Evolutionary conservation across 805 yeast species (phyloP), one percentile per base, ranked within the genome.

Genomic region (Spathaspora boniae): DNA sequence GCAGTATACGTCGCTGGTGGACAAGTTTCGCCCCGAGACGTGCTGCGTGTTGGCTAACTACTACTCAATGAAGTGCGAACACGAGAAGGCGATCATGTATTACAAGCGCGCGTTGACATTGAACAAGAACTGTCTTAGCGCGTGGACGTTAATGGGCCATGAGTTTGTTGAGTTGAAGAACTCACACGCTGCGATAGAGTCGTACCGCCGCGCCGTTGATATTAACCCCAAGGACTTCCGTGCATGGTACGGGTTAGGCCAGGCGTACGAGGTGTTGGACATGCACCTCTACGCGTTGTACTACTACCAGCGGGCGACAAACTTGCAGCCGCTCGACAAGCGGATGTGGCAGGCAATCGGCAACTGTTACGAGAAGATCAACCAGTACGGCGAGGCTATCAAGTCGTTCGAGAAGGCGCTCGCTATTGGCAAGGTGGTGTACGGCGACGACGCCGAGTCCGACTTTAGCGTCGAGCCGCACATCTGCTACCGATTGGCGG

Each of bases 121-220:
- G 41, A 85, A 88, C 54, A 77, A 83, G 42, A 78, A 78, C 46
- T 86, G 94, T 47, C 65, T 88, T 14, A 78, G 87, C 43, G 97
- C 98, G 0, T 93, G 98, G 98, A 93, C 98, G 0, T 68, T 93
- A 39, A 88, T 93, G 96, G 99, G 99, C 8, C 99, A 93, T 60
- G 99, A 93, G 62, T 93, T 86, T 63, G 95, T 93, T 11, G 99
- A 93, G 56, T 70, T 93, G 48, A 89, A 91, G 53, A 93, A 93
- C 60, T 83, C 96, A 1, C 96, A 93, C 58, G 98, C 98, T 1
- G 98, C 98, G 1, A 93, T 93, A 36, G 97, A 91, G 64, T 80
- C 94, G 40, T 93, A 93, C 54, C 65, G 98, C 46, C 66, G 95
- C 29, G 99, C 98, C 0, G 91, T 89, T 1, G 96, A 88, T 54